phyloP scores from a whole-genome alignment of 345 rosid genomes.

The Odontarrhena argentea region DNA sequence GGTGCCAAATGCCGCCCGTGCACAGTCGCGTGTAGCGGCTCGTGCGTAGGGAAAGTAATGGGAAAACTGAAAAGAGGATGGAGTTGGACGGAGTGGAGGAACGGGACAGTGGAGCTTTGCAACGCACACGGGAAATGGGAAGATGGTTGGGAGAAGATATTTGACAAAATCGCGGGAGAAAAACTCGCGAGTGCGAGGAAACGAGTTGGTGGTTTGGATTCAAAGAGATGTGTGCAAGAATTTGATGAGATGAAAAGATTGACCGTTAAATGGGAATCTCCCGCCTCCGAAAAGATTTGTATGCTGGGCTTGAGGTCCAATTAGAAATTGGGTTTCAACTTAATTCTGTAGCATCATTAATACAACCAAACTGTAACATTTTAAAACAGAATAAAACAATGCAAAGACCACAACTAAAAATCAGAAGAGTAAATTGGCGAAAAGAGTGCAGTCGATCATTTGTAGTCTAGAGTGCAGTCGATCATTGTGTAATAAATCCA shows the following conservation, averaged over 20 bases:
- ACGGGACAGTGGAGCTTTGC: slow-evolving; percentile 61
- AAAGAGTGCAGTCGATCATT: no score
- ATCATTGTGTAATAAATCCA: no score
- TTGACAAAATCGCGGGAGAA: slow-evolving; percentile 55
- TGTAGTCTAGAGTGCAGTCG: no score
- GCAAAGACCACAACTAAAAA: no score
- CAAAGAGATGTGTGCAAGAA: slow-evolving; percentile 55
- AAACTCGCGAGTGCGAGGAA: slow-evolving; percentile 54
- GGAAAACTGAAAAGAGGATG: slow-evolving; percentile 50
- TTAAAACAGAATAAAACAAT: no score
- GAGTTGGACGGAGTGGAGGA: slow-evolving; percentile 93
- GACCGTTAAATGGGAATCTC: slow-evolving; percentile 66
- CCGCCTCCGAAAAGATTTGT: slow-evolving; percentile 68
- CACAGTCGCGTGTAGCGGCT: slow-evolving; percentile 53
- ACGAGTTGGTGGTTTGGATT: slow-evolving; percentile 41
- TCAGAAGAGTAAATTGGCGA: no score
- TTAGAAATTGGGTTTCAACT: no score
- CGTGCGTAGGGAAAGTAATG: slow-evolving; percentile 67
- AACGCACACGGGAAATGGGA: slow-evolving; percentile 75
- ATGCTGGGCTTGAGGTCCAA: slow-evolving; percentile 40
- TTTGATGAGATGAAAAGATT: slow-evolving; percentile 54
- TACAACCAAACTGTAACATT: no score
- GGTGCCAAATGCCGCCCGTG: slow-evolving; percentile 98
- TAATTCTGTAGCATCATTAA: no score
- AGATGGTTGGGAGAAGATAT: slow-evolving; percentile 68